Evolutionary conservation across 169 alveolate species (phyloP), one percentile per base, ranked within the genome.

Genomic region (Babesia bovis): DNA sequence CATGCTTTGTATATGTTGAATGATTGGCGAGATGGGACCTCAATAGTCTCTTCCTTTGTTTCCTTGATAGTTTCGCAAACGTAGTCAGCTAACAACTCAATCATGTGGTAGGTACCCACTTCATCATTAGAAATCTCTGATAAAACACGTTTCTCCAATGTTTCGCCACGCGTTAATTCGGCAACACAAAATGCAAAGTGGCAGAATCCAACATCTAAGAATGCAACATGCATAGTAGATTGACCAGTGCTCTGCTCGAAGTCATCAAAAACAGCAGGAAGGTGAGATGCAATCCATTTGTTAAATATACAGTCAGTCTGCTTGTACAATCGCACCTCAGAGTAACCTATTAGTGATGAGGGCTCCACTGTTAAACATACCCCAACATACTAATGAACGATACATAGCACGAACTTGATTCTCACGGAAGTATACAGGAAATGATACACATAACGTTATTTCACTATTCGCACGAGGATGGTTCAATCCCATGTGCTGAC

Each of bases 181-280:
- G 84, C 83, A 19, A 78, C 77, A 52, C 58, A 78, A 28, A 78
- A 70, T 15, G 87, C 60, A 26, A 58, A 42, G 76, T 67, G 83
- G 40, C 58, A 73, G 50, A 69, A 78, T 28, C 87, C 87, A 26
- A 78, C 83, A 69, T 78, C 87, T 49, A 78, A 61, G 23, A 78
- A 78, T n/a, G 57, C 87, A 10, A 78, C 50, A 26, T 55, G 41
- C 85, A 76, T 76, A 21, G 55, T 15, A 17, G 41, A 1, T 53
- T 42, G 44, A 5, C 44, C 36, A 5, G 53, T 57, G 5, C 33
- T 7, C 15, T 38, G 0, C 17, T 28, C 41, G 52, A 67, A 78
- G 4, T 69, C 83, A 26, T 51, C 32, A 56, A 52, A 68, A 17
- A 55, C 59, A 49, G 67, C 83, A 35, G 82, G 83, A 3, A 78